Percentiles rank a stretch among this genome's conserved stretches.
Conservation (phyloP, 2,329 filamentous ascomycete species). For the Sporothrix globosa region DNA sequence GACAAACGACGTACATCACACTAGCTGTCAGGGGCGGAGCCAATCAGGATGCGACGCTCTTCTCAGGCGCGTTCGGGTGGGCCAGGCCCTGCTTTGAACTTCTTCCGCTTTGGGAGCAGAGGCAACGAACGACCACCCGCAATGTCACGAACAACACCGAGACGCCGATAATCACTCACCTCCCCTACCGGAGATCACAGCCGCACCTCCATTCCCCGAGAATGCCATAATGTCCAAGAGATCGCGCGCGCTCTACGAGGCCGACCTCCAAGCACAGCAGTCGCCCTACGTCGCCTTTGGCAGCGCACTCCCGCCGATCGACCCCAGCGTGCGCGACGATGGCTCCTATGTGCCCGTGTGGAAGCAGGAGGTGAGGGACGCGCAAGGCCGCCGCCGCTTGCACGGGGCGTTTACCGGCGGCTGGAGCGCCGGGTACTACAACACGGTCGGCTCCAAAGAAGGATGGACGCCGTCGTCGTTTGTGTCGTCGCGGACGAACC, state of each 20-base stretch:
- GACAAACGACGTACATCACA: neutral
- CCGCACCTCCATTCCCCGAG: neutral
- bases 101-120: conserved; percentile 2
- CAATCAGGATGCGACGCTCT: neutral
- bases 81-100: neutral
- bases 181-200: neutral
- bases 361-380: conserved; percentile 97
- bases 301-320: conserved; percentile 78
- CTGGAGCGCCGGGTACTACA: conserved; percentile 98
- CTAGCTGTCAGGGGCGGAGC: neutral
- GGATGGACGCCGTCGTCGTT: conserved; percentile 94
- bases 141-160: neutral
- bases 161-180: neutral
- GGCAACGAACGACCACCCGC: neutral
- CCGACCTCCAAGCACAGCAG: conserved; percentile 66
- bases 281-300: conserved; percentile 80
- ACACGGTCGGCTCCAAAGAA: conserved; percentile 97
- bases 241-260: conserved; percentile 76
- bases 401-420: conserved; percentile 97
- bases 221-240: conserved; percentile 72
- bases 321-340: conserved; percentile 79
- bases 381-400: conserved; percentile 83
- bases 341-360: conserved; percentile 92
- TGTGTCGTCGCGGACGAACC: conserved; percentile 82
- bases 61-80: neutral